Percentiles rank a stretch among this genome's conserved stretches.
These are phyloP conservation scores for Pseudoturritis turrita DNA, from an alignment of 345 rosid genomes.

Conservation along the genomic window DNA sequence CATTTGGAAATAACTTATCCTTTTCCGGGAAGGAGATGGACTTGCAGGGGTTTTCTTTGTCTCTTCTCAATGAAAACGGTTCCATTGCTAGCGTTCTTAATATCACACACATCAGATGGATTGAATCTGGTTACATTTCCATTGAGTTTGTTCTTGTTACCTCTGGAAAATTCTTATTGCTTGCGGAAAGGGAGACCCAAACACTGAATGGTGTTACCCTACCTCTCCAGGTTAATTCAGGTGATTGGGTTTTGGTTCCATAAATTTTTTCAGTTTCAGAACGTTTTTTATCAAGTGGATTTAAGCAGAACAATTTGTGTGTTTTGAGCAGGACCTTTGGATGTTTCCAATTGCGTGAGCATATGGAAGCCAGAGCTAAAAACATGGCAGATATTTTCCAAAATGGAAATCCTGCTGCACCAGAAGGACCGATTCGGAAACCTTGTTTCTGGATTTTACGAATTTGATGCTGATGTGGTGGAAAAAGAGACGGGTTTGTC, in stretches of 20 bases:
- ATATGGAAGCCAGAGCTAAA: slow-evolving; percentile 56
- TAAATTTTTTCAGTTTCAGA: background rate
- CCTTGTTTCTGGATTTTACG: slow-evolving; percentile 55
- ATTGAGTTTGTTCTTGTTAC: slow-evolving; percentile 48
- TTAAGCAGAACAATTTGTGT: background rate
- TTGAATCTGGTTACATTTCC: slow-evolving; percentile 45
- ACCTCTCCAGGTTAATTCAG: slow-evolving; percentile 71
- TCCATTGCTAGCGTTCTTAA: slow-evolving; percentile 38
- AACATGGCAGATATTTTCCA: slow-evolving; percentile 82
- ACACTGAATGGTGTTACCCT: slow-evolving; percentile 63
- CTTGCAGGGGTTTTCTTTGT: slow-evolving; percentile 43
- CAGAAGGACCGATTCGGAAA: slow-evolving; percentile 76
- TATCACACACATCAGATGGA: slow-evolving; percentile 45
- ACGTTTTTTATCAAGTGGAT: background rate
- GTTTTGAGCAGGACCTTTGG: slow-evolving; percentile 51
- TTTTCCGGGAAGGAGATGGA: slow-evolving; percentile 36
- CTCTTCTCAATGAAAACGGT: slow-evolving; percentile 45
- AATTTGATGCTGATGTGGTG: slow-evolving; percentile 68
- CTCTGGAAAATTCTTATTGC: slow-evolving; percentile 57
- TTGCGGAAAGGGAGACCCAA: slow-evolving; percentile 51
- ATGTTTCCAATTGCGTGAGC: slow-evolving; percentile 58
- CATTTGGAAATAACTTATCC: slow-evolving; percentile 76
- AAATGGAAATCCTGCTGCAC: slow-evolving; percentile 64
- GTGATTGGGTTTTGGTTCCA: slow-evolving; percentile 28
- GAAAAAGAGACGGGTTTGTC: slow-evolving; percentile 70